Percentiles rank a stretch among this genome's conserved stretches.
Evolutionary conservation across 2,329 filamentous ascomycete species (phyloP).

Genomic region (Pyricularia sp.): DNA sequence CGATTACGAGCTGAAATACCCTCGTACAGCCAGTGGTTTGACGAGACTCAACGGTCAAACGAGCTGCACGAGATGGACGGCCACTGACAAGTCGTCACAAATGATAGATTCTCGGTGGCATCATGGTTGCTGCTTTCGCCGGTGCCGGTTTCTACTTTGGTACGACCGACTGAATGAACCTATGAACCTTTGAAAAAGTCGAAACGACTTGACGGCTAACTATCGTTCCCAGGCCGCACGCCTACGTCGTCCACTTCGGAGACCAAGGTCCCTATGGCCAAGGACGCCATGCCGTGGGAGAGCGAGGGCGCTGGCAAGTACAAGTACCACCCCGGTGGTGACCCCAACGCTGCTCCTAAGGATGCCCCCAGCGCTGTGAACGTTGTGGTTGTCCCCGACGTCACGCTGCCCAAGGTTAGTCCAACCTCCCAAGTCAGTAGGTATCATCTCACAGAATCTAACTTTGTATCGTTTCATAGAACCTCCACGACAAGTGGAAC

Average conservation of each 20-base stretch:
- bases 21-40: not conserved
- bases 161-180: constrained; percentile 20
- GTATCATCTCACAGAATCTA: not conserved
- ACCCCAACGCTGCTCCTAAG: constrained; percentile 60
- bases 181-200: not conserved
- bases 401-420: constrained; percentile 76
- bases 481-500: constrained; percentile 95
- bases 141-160: constrained; percentile 85
- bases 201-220: not conserved
- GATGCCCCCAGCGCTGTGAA: constrained; percentile 93
- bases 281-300: constrained; percentile 86
- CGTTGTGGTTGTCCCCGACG: constrained; percentile 84
- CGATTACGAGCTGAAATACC: not conserved
- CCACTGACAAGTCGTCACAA: not conserved
- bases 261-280: constrained; percentile 58
- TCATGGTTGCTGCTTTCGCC: constrained; percentile 81
- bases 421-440: not conserved
- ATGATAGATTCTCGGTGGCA: constrained; percentile 67
- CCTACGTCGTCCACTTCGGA: constrained; percentile 81
- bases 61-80: not conserved
- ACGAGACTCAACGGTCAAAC: not conserved
- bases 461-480: constrained; percentile 29
- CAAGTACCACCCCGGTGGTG: constrained; percentile 76
- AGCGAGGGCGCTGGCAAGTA: constrained; percentile 50
- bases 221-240: constrained; percentile 48